These are phyloP conservation scores for Reutealis trisperma DNA, from an alignment of 345 rosid species.

Conservation along the genomic window DNA sequence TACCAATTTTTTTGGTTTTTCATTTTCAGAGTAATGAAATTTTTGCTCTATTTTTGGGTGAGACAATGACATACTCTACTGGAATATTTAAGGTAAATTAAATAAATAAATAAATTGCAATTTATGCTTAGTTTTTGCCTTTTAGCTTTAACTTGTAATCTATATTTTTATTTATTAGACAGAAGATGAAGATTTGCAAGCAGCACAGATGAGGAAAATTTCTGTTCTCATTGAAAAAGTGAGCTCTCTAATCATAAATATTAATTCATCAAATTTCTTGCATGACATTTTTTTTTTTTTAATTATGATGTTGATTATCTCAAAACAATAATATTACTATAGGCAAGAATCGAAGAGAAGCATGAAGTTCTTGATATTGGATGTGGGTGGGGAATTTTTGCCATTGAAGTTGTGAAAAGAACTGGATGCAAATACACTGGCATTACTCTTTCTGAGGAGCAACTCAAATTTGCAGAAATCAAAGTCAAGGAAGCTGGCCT, in stretches of 20 bases:
- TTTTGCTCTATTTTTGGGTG: slow-evolving; percentile 72
- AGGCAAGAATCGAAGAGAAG: slow-evolving; percentile 59
- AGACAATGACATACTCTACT: slow-evolving; percentile 81
- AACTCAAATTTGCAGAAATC: slow-evolving; percentile 61
- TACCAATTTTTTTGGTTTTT: not conserved
- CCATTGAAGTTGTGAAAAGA: slow-evolving; percentile 75
- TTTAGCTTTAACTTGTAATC: not conserved
- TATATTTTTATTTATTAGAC: slow-evolving; percentile 30
- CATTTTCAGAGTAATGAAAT: slow-evolving; percentile 71
- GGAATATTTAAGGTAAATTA: slow-evolving; percentile 84
- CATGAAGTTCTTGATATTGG: slow-evolving; percentile 87
- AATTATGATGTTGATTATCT: too few relatives aligned
- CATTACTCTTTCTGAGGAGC: slow-evolving; percentile 74
- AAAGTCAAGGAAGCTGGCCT: slow-evolving; percentile 85
- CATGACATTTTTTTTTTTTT: too few relatives aligned
- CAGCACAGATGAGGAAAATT: slow-evolving; percentile 75
- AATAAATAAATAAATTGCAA: too few relatives aligned
- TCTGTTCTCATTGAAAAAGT: slow-evolving; percentile 68
- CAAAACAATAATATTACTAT: too few relatives aligned
- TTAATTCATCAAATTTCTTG: too few relatives aligned
- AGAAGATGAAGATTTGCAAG: slow-evolving; percentile 58
- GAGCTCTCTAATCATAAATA: too few relatives aligned
- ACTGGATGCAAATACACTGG: slow-evolving; percentile 84
- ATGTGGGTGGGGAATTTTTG: slow-evolving; percentile 93
- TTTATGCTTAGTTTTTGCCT: too few relatives aligned